These are phyloP conservation scores for Acanthamoeba sp. DNA, from an alignment of 208 protist genomes.

Conservation along the genomic window DNA sequence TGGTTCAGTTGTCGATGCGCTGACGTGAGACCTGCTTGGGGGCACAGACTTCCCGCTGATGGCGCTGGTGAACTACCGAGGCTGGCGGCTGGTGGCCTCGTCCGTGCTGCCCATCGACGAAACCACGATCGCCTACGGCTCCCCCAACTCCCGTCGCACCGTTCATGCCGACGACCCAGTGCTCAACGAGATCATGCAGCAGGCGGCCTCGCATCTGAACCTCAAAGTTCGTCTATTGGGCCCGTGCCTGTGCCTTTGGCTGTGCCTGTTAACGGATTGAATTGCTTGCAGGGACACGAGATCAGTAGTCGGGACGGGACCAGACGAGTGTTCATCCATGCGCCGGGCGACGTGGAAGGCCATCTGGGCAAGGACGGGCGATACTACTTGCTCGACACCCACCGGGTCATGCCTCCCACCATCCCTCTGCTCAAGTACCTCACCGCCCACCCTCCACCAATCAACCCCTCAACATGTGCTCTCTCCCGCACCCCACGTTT, in stretches of 20 bases:
- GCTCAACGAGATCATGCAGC: constrained; percentile 54
- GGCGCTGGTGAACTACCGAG: constrained; percentile 66
- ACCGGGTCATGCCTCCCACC: constrained; percentile 79
- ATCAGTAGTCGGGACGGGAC: constrained; percentile 6
- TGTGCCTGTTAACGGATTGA: no score
- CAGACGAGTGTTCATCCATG: not conserved
- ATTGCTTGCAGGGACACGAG: not conserved
- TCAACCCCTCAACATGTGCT: no score
- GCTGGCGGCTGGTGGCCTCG: constrained; percentile 39
- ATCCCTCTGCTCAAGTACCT: constrained; percentile 77
- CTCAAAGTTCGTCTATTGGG: constrained; percentile 56
- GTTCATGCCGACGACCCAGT: constrained; percentile 60
- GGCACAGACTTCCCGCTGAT: constrained; percentile 58
- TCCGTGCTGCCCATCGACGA: constrained; percentile 62
- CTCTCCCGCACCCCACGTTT: no score
- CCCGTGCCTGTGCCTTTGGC: no score
- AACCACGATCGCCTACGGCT: constrained; percentile 49
- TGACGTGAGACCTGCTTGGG: no score
- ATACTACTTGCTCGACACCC: constrained; percentile 84
- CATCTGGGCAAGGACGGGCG: constrained; percentile 79
- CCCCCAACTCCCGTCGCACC: not conserved
- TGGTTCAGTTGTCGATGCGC: no score
- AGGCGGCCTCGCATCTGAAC: constrained; percentile 52
- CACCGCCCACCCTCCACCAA: constrained; percentile 10
- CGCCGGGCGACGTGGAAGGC: constrained; percentile 41